Evolutionary conservation across 495 filamentous ascomycete genomes (phyloP).

Genomic region (Amphirosellinia nigrospora): DNA sequence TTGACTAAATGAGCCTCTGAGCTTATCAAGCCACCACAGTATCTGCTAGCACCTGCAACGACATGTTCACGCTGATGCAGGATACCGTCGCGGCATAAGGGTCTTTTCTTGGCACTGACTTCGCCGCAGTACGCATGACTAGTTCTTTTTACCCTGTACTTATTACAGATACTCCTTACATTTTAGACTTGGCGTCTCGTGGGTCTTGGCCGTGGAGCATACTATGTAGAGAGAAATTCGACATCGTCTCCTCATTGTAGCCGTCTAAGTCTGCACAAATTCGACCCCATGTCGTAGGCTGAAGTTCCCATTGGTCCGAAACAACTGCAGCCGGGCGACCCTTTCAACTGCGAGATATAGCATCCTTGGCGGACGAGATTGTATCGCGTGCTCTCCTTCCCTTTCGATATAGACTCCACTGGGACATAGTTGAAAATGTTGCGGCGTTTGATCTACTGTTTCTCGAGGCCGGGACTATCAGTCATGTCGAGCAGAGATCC

Average conservation of each 20-base stretch:
- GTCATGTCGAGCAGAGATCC: constrained; percentile 11
- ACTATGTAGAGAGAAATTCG: not conserved
- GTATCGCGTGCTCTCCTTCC: not conserved
- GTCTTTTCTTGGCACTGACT: constrained; percentile 9
- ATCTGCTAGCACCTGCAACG: not conserved
- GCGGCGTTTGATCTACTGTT: constrained; percentile 18
- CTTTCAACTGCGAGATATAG: constrained; percentile 9
- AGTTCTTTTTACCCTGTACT: constrained; percentile 6
- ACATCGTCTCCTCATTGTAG: not conserved
- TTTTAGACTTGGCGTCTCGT: not conserved
- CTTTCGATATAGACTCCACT: constrained; percentile 15
- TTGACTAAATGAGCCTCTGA: constrained; percentile 13
- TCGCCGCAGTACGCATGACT: constrained; percentile 5
- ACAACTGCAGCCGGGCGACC: not conserved
- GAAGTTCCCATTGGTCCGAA: constrained; percentile 5
- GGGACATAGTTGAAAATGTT: not conserved
- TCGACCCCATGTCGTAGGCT: not conserved
- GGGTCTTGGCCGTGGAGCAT: not conserved
- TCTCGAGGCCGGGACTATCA: constrained; percentile 9
- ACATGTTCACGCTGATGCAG: not conserved
- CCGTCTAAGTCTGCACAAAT: not conserved
- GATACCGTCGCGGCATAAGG: not conserved
- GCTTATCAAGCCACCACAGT: not conserved
- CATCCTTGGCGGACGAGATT: constrained; percentile 3
- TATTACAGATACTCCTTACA: not conserved